Conservation (phyloP, 352 stramenopile species). For the Globisporangium lucens region DNA sequence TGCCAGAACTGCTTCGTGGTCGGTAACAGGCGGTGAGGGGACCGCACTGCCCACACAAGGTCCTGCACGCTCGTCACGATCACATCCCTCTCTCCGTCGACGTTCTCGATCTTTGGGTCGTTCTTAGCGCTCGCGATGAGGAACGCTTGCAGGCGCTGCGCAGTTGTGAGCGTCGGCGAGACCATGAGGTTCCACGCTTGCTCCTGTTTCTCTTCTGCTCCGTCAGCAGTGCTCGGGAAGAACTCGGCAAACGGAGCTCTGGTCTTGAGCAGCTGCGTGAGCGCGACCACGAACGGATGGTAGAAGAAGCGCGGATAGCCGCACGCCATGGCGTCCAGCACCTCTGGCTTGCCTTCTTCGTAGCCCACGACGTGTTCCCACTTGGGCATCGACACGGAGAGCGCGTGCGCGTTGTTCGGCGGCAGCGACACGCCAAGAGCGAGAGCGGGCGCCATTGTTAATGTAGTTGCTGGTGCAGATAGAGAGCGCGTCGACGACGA, state of each 20-base stretch:
- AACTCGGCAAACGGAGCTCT: conserved; percentile 23
- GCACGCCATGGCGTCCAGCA: conserved; percentile 73
- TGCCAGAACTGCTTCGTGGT: conserved; percentile 91
- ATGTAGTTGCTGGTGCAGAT: background rate
- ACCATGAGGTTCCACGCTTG: conserved; percentile 23
- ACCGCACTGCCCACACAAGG: conserved; percentile 67
- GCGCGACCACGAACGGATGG: conserved; percentile 77
- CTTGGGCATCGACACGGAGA: conserved; percentile 81
- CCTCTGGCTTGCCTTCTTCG: conserved; percentile 74
- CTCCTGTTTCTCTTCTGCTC: conserved; percentile 6
- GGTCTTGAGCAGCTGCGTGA: conserved; percentile 39
- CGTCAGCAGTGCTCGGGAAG: conserved; percentile 7
- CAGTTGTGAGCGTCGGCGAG: conserved; percentile 55
- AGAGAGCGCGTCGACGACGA: background rate
- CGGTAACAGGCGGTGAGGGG: conserved; percentile 39
- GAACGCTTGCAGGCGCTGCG: conserved; percentile 66
- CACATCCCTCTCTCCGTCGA: conserved; percentile 20
- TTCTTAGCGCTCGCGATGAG: conserved; percentile 39
- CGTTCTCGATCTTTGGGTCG: conserved; percentile 9
- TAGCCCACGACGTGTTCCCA: conserved; percentile 90
- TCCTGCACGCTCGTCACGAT: conserved; percentile 42
- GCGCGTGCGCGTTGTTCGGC: conserved; percentile 59
- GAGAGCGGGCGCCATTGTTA: conserved; percentile 13
- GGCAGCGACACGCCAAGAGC: conserved; percentile 75
- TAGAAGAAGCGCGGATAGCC: conserved; percentile 94